Evolutionary conservation across 352 stramenopile genomes (phyloP).

Genomic region (Phytophthora gonapodyides): DNA sequence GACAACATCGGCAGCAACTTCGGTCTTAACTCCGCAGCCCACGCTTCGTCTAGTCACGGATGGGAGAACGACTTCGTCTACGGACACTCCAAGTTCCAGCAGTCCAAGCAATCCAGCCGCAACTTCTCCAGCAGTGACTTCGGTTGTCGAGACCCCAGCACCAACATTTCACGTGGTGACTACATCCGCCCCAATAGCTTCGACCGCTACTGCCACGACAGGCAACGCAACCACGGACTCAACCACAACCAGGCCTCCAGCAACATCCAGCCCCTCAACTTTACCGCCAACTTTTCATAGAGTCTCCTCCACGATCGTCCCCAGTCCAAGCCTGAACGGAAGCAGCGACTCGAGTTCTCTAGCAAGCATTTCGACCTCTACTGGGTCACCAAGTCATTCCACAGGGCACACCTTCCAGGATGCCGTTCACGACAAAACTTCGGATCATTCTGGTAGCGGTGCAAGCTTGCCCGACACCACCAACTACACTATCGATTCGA

Average conservation of each 20-base stretch:
- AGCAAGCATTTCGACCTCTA: not conserved
- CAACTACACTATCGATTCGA: too few relatives aligned
- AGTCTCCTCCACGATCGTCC: too few relatives aligned
- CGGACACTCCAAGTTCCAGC: not conserved
- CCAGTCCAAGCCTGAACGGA: too few relatives aligned
- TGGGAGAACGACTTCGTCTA: not conserved
- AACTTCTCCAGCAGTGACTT: too few relatives aligned
- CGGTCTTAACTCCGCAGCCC: conserved; percentile 1
- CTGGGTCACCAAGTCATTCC: not conserved
- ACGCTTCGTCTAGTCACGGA: conserved; percentile 6
- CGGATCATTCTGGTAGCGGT: not conserved
- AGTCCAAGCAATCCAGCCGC: too few relatives aligned
- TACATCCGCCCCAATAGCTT: too few relatives aligned
- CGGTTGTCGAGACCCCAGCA: too few relatives aligned
- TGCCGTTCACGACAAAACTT: not conserved
- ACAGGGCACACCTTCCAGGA: not conserved
- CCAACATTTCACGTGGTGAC: too few relatives aligned
- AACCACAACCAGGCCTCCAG: not conserved
- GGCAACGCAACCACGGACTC: not conserved
- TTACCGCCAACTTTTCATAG: not conserved
- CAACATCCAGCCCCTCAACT: not conserved
- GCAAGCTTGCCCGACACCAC: not conserved
- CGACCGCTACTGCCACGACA: too few relatives aligned
- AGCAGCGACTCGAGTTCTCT: too few relatives aligned
- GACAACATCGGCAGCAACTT: not conserved